These are phyloP conservation scores for Gossypium bickii DNA, from an alignment of 345 rosid species.

Conservation along the genomic window DNA sequence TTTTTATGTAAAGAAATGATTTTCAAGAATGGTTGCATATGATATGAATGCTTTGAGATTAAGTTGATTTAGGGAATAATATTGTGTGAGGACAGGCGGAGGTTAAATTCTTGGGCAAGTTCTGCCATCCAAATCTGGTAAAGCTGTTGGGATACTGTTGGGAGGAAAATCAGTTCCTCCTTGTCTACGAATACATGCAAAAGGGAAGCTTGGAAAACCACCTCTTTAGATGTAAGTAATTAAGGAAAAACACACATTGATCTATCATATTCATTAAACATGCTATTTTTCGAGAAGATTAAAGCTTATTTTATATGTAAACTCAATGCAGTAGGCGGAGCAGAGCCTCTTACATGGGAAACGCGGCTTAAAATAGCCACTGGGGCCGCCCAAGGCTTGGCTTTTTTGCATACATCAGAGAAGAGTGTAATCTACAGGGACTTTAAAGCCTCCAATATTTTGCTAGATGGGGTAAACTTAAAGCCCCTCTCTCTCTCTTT, in stretches of 20 bases:
- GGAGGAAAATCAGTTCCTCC: slow-evolving; percentile 65
- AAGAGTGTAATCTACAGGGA: slow-evolving; percentile 85
- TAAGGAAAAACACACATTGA: neutral
- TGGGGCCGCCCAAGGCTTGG: slow-evolving; percentile 77
- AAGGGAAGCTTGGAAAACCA: slow-evolving; percentile 79
- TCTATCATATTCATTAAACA: no score
- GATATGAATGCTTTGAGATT: neutral
- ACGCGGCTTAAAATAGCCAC: slow-evolving; percentile 58
- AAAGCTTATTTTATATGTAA: neutral
- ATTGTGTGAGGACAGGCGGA: slow-evolving; percentile 46
- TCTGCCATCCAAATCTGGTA: slow-evolving; percentile 78
- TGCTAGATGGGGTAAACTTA: slow-evolving; percentile 59
- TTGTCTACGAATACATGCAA: slow-evolving; percentile 70
- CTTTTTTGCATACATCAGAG: slow-evolving; percentile 67
- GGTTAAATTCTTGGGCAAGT: slow-evolving; percentile 72
- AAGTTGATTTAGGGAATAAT: neutral
- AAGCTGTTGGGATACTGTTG: slow-evolving; percentile 77
- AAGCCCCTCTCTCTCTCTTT: neutral
- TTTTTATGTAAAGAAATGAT: neutral
- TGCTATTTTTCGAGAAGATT: neutral
- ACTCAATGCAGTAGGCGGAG: slow-evolving; percentile 37
- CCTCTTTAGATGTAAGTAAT: slow-evolving; percentile 58
- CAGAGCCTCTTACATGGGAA: slow-evolving; percentile 64
- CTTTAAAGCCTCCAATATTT: slow-evolving; percentile 78
- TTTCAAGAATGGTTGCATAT: neutral